These are phyloP conservation scores for Ploettnerulaceae sp. DNA, from an alignment of 2,329 filamentous ascomycete species.

Conservation along the genomic window DNA sequence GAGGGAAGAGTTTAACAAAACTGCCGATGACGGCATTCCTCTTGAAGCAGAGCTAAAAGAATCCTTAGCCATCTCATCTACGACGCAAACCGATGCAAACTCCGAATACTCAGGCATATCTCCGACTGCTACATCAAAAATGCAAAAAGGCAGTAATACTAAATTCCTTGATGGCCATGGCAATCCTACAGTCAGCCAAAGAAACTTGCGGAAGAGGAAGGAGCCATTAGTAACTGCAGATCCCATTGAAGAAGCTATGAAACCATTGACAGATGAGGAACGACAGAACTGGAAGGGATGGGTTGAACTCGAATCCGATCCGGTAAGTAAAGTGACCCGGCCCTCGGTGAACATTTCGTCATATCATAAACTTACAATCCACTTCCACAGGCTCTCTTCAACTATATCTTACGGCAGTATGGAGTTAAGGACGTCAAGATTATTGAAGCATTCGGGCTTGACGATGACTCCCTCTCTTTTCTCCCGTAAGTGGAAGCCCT, in stretches of 20 bases:
- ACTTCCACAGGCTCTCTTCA: conserved; percentile 78
- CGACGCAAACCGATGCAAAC: too few species aligned
- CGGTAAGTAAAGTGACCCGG: conserved; percentile 50
- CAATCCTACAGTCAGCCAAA: not conserved
- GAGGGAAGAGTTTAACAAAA: too few species aligned
- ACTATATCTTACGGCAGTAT: conserved; percentile 73
- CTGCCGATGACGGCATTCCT: too few species aligned
- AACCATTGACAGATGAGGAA: conserved; percentile 47
- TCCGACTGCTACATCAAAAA: not conserved
- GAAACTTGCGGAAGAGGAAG: conserved; percentile 11
- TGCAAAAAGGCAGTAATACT: not conserved
- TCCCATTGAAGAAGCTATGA: conserved; percentile 33
- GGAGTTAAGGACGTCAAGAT: conserved; percentile 70
- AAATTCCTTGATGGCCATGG: not conserved
- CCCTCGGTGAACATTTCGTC: not conserved
- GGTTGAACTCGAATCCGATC: conserved; percentile 86
- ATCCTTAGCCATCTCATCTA: too few species aligned
- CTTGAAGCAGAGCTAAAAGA: too few species aligned
- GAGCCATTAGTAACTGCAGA: conserved; percentile 4
- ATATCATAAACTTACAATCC: not conserved
- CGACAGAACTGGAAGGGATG: conserved; percentile 63
- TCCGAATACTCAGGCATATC: too few species aligned
- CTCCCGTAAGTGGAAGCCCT: conserved; percentile 49
- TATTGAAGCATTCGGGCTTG: conserved; percentile 70
- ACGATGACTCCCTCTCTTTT: conserved; percentile 57